Evolutionary conservation across 129 eudicot species (phyloP).

Genomic region (Centella asiatica): DNA sequence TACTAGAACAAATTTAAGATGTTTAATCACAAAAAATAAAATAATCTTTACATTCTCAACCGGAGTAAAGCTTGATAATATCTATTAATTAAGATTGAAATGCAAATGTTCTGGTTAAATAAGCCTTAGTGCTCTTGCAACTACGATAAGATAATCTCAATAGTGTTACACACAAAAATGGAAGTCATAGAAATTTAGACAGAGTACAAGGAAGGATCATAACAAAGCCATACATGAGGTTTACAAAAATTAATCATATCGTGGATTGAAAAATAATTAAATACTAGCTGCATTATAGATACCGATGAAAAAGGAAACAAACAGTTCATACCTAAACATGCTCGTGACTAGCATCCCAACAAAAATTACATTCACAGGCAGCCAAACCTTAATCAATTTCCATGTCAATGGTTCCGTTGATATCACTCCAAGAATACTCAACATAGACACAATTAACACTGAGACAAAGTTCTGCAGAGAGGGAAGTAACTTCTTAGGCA

Average conservation of each 20-base stretch:
- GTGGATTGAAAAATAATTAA: not conserved
- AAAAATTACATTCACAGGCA: constrained; percentile 89
- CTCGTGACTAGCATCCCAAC: constrained; percentile 98
- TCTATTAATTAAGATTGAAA: too few species aligned
- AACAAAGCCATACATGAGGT: not conserved
- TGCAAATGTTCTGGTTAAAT: too few species aligned
- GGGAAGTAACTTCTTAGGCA: constrained; percentile 18
- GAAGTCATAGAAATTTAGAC: not conserved
- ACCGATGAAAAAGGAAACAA: not conserved
- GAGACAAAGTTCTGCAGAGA: constrained; percentile 86
- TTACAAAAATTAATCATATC: not conserved
- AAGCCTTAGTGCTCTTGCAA: too few species aligned
- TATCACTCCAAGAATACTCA: constrained; percentile 66
- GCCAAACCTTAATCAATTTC: constrained; percentile 90
- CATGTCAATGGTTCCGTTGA: constrained; percentile 89
- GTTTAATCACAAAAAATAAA: too few species aligned
- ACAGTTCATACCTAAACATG: constrained; percentile 77
- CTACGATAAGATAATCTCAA: too few species aligned
- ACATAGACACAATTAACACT: constrained; percentile 59
- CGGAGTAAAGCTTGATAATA: too few species aligned
- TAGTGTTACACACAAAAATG: too few species aligned
- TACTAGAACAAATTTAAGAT: too few species aligned
- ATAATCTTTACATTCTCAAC: too few species aligned
- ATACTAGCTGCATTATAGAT: not conserved
- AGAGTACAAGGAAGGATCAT: not conserved